These are phyloP conservation scores for Blastocystis sp. DNA, from an alignment of 352 stramenopile genomes.

Conservation along the genomic window DNA sequence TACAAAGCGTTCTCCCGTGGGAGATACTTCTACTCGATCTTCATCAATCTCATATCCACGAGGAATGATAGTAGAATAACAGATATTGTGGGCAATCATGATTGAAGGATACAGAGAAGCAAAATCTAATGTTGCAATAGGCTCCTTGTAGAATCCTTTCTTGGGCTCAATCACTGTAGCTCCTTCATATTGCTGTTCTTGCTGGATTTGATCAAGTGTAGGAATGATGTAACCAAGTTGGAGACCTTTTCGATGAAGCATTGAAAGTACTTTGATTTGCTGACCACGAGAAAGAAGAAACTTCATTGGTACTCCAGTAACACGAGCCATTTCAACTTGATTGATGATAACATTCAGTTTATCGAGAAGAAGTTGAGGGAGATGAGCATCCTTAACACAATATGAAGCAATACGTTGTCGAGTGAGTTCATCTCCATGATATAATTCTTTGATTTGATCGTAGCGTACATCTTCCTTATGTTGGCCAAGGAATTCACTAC, in stretches of 20 bases:
- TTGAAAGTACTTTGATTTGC: slow-evolving; percentile 96
- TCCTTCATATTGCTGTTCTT: slow-evolving; percentile 87
- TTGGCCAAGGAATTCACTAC: slow-evolving; percentile 88
- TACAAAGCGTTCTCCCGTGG: slow-evolving; percentile 90
- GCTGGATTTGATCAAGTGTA: slow-evolving; percentile 72
- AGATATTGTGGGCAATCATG: slow-evolving; percentile 99
- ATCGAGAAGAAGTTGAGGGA: slow-evolving; percentile 90
- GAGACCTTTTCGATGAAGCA: slow-evolving; percentile 92
- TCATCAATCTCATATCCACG: not conserved
- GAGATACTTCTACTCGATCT: slow-evolving; percentile 68
- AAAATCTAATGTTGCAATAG: slow-evolving; percentile 98
- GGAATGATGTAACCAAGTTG: slow-evolving; percentile 87
- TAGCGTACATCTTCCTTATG: slow-evolving; percentile 99
- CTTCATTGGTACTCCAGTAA: slow-evolving; percentile 91
- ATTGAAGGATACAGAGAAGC: slow-evolving; percentile 99
- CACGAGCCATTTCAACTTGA: slow-evolving; percentile 98
- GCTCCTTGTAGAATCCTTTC: slow-evolving; percentile 95
- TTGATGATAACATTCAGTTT: slow-evolving; percentile 98
- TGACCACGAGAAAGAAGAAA: slow-evolving; percentile 94
- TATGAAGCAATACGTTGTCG: slow-evolving; percentile 93
- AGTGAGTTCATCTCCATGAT: slow-evolving; percentile 89
- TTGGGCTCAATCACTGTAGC: slow-evolving; percentile 97
- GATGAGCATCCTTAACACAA: slow-evolving; percentile 95
- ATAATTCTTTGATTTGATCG: slow-evolving; percentile 90
- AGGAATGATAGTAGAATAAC: slow-evolving; percentile 93